Base-by-base conservation (phyloP, 1,284 basidiomycete species). In the Rhodotorula sp. region DNA sequence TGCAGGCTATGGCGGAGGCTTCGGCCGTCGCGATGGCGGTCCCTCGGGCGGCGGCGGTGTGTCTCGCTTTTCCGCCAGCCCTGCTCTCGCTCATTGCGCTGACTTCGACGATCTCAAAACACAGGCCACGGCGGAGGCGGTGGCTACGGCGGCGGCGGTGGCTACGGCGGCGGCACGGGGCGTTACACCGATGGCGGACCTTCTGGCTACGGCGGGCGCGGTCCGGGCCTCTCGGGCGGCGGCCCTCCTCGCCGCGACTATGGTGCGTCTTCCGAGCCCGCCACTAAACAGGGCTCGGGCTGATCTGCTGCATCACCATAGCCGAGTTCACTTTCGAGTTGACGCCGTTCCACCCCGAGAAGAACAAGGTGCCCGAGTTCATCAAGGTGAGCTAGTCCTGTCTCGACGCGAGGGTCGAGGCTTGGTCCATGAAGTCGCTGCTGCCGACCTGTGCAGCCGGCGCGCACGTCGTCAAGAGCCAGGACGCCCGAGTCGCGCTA, bases 361-460 rank as follows among this genome's bases (percentile, higher is more conserved):
- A 55, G 27, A 17, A 27, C 25, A 19, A 46, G 9, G 56, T 66
- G 8, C 44, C 60, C 7, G 23, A 25, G 23, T 70, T 70, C 42
- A 13, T 50, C 42, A 63, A 55, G 61, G 61, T 63, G 14, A 13
- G 61, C 44, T 7, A 17, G 41, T 34, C 34, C 34, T 34, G 34
- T 34, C 34, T 34, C 34, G 34, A 34, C 34, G 34, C 34, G 34
- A 34, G 34, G 34, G 34, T 34, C 34, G 34, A 34, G 34, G 34
- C 34, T 34, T 34, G 34, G 34, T 34, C 34, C 34, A 34, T 34
- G 34, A 34, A 34, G 34, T 34, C 34, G 34, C 34, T 34, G 34
- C 34, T 34, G 34, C 34, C 34, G 34, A 34, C 34, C 34, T 34
- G 34, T 34, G 34, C 34, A 34, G 34, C 34, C 34, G 34, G 34